Evolutionary conservation across 2,329 filamentous ascomycete species (phyloP), one percentile per base, ranked within the genome.

Genomic region (Gliomastix tumulicola): DNA sequence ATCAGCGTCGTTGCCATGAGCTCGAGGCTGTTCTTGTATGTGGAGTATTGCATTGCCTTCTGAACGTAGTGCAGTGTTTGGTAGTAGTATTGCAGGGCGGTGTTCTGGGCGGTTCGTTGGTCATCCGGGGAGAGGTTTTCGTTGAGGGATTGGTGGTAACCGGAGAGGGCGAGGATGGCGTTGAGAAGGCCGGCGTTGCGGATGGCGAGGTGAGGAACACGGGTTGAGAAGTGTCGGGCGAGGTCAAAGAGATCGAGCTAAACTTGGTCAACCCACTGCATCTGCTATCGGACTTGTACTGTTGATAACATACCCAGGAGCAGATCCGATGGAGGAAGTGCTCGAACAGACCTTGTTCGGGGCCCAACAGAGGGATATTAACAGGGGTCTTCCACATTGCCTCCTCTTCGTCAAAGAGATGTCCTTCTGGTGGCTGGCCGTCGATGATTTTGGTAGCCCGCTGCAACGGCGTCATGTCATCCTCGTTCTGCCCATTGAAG

Each of bases 21-120:
- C 47, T 82, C 77, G 11, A 64, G 62, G 20, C 71, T 76, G 32
- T 65, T 68, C 6, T 70, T 71, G 47, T 81, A 82, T 0, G 66
- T 70, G 2, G 68, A 61, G 44, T 75, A 76, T 10, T 70, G 64
- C 53, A 82, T 69, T 1, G 77, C 74, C 23, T 70, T 69, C 34
- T 76, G 74, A 0, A 81, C 58, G 41, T 81, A 82, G 34, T 76
- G 71, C 0, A 82, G 57, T 0, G 76, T 79, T 47, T 81, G 74
- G 45, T 77, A 74, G 48, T 82, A 82, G 41, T 79, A 81, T 39
- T 69, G 71, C 34, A 65, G 52, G 30, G 63, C 53, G 41, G 54
- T 42, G 46, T 62, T 60, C 55, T 57, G 28, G 66, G 44, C 3
- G 53, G 53, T 7, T 51, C 55, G 7, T 42, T 45, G 2, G 49